Base-by-base conservation (phyloP, 495 filamentous ascomycete species). In the Aspergillus asperescens region DNA sequence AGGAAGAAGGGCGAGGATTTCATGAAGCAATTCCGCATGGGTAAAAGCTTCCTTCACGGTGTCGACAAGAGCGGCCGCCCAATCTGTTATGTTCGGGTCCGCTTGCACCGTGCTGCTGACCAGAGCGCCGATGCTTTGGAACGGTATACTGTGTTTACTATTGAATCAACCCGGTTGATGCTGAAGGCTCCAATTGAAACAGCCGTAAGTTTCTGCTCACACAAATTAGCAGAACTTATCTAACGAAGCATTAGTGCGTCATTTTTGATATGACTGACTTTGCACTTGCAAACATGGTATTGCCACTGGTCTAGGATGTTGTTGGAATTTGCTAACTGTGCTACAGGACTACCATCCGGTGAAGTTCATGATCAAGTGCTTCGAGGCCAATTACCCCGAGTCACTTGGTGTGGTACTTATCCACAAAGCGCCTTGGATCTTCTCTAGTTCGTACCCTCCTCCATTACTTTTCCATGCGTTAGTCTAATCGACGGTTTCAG, bases 281-380 rank as follows among this genome's bases (percentile, higher is more conserved):
- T 68, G 84, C 84, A 39, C 73, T 97, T 69, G 83, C 91, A 1
- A 98, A 98, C 67, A 96, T 98, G 93, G 88, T 90, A 73, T 63
- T 75, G 48, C 7, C 46, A 8, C 6, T 29, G 12, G 35, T 6
- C 16, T 35, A 20, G 1, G 13, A 3, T 19, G 7, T 9, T 10
- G 10, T 20, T 16, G n/a, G 7, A 31, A 5, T 16, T 23, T 55
- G 32, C 58, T 68, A 41, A 68, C 27, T 4, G 35, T 34, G 2
- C 24, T 10, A 9, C 32, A 90, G 88, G 93, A 98, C 64, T 97
- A 97, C 64, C 81, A 88, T 0, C 93, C 93, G 0, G 89, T 98
- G 20, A 97, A 92, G 62, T 97, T 96, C 75, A 95, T 98, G 82
- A 96, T 97, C 74, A 95, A 95, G 73, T 95, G 90, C 70, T 98